phyloP scores from a whole-genome alignment of 2,329 filamentous ascomycete species.

The Westerdykella aurantiaca region DNA sequence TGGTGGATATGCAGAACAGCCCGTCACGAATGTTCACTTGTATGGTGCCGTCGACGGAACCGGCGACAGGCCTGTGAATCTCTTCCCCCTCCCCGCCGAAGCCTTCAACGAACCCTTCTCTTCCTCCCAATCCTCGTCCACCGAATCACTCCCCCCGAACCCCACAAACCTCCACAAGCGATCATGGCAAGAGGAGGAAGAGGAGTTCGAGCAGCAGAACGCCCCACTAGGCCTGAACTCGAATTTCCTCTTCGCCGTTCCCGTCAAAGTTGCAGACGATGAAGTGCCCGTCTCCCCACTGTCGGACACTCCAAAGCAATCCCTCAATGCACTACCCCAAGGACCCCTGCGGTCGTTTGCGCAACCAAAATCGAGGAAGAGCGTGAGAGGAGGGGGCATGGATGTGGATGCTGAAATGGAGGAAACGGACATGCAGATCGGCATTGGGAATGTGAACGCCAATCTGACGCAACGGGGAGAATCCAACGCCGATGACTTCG shows the following conservation, averaged over 20 bases:
- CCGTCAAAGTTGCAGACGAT: constrained; percentile 20
- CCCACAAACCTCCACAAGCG: constrained; percentile 37
- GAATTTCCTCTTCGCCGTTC: constrained; percentile 24
- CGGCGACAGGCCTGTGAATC: constrained; percentile 19
- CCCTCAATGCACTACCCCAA: constrained; percentile 15
- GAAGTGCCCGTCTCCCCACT: constrained; percentile 33
- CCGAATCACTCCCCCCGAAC: constrained; percentile 17
- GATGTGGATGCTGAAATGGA: constrained; percentile 12
- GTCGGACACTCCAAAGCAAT: constrained; percentile 21
- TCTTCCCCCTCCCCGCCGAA: constrained; percentile 29
- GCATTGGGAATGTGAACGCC: constrained; percentile 21
- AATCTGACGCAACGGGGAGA: constrained; percentile 23
- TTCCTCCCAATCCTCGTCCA: constrained; percentile 26
- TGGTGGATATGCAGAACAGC: constrained; percentile 61
- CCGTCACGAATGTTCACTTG: constrained; percentile 35
- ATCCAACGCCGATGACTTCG: constrained; percentile 53
- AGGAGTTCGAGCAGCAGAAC: constrained; percentile 30
- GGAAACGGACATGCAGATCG: constrained; percentile 27
- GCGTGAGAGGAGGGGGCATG: constrained; percentile 5
- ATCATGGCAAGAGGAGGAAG: constrained; percentile 39
- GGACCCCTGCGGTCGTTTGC: constrained; percentile 22
- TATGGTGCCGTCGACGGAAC: constrained; percentile 37
- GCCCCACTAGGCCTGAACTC: constrained; percentile 13
- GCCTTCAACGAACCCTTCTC: constrained; percentile 32
- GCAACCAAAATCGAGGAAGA: constrained; percentile 23